phyloP scores from a whole-genome alignment of 2,329 filamentous ascomycete genomes.

The Penicillium sp. region DNA sequence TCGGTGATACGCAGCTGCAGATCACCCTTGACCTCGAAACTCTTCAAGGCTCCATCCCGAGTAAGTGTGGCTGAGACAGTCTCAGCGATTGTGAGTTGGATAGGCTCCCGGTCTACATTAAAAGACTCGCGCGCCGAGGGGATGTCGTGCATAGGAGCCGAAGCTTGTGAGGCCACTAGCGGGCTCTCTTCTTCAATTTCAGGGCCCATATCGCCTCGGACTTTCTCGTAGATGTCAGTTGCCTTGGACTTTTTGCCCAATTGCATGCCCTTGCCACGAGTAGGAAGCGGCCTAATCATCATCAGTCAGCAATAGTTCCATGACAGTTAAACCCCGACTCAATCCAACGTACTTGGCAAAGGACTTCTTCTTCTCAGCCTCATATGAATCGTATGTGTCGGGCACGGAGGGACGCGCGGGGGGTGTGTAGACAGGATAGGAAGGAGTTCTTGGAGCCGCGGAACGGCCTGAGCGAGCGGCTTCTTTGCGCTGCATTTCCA shows the following conservation, averaged over 20 bases:
- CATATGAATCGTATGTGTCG: slow-evolving; percentile 89
- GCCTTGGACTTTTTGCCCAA: slow-evolving; percentile 98
- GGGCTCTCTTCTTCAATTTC: slow-evolving; percentile 73
- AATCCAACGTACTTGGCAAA: slow-evolving; percentile 66
- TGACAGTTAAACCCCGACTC: background rate
- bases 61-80: slow-evolving; percentile 86
- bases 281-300: slow-evolving; percentile 56
- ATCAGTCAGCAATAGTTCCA: slow-evolving; percentile 28
- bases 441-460: slow-evolving; percentile 68
- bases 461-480: slow-evolving; percentile 72
- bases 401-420: slow-evolving; percentile 70
- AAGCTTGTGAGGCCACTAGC: slow-evolving; percentile 61
- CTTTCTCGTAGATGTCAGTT: slow-evolving; percentile 94
- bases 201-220: slow-evolving; percentile 84
- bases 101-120: slow-evolving; percentile 74
- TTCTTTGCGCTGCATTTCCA: slow-evolving; percentile 98
- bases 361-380: slow-evolving; percentile 94
- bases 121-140: slow-evolving; percentile 61
- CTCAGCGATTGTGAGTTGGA: slow-evolving; percentile 86
- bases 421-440: slow-evolving; percentile 86
- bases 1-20: slow-evolving; percentile 88
- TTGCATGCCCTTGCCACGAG: slow-evolving; percentile 97
- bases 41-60: slow-evolving; percentile 81
- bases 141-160: slow-evolving; percentile 52
- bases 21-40: slow-evolving; percentile 86